Conservation (phyloP, 805 yeast species). For the Komagataella pastoris region DNA sequence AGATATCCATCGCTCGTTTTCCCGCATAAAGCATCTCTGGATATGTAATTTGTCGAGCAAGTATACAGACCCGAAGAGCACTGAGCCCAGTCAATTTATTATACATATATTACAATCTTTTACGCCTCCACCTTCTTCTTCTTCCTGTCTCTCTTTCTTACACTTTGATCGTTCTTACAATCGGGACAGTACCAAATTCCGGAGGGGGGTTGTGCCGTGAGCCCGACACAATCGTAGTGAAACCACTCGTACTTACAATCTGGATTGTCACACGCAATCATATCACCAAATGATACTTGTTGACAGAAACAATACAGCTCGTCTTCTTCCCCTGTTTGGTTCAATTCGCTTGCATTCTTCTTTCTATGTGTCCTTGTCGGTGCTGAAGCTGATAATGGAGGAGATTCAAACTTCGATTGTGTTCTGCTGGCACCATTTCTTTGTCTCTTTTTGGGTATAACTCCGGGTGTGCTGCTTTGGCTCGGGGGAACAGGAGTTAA, state of each 20-base stretch:
- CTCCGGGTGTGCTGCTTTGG: neutral
- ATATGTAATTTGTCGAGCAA: too few relatives aligned
- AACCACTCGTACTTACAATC: slow-evolving; percentile 52
- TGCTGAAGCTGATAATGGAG: neutral
- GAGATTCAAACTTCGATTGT: neutral
- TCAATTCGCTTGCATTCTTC: neutral
- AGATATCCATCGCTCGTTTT: neutral
- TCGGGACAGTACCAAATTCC: slow-evolving; percentile 97
- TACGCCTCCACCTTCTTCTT: neutral
- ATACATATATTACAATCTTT: neutral
- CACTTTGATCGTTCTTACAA: slow-evolving; percentile 29
- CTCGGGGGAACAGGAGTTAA: neutral
- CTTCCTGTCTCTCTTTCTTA: neutral
- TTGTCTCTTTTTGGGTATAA: neutral
- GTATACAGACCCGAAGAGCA: too few relatives aligned
- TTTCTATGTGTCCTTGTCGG: neutral
- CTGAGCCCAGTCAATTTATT: too few relatives aligned
- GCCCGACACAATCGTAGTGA: slow-evolving; percentile 72
- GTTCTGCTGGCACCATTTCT: neutral
- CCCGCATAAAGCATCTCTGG: neutral
- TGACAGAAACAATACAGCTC: slow-evolving; percentile 84
- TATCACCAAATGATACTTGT: slow-evolving; percentile 70
- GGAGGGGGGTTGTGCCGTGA: slow-evolving; percentile 74
- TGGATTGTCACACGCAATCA: slow-evolving; percentile 52
- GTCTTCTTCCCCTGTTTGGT: slow-evolving; percentile 43